phyloP scores from a whole-genome alignment of 768 basidiomycete genomes.

The Pleurotus pulmonarius region DNA sequence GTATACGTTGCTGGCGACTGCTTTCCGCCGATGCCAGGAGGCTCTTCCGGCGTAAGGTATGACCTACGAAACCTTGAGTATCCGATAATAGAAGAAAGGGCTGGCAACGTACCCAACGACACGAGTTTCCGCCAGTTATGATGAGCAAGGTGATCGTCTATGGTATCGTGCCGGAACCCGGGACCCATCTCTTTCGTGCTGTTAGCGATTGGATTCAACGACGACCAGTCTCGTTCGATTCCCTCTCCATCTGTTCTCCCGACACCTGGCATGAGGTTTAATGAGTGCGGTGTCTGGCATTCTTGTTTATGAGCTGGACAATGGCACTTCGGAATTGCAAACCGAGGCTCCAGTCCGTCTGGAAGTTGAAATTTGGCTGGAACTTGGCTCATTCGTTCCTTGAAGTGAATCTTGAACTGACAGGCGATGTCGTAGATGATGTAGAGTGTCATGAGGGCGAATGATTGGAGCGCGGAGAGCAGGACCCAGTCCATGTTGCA shows the following conservation, averaged over 20 bases:
- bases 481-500: constrained; percentile 4
- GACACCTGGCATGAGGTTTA: constrained; percentile 9
- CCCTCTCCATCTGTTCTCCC: constrained; percentile 29
- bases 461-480: not conserved
- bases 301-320: constrained; percentile 6
- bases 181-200: not conserved
- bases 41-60: constrained; percentile 1
- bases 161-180: constrained; percentile 11
- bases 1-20: not conserved
- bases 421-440: not conserved
- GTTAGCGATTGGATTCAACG: constrained; percentile 14
- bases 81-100: too few species aligned
- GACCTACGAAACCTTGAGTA: constrained; percentile 1
- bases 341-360: not conserved
- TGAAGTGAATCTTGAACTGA: not conserved
- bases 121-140: constrained; percentile 17
- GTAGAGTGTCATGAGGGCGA: not conserved
- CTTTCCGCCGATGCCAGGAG: constrained; percentile 10
- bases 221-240: constrained; percentile 26
- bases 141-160: constrained; percentile 25
- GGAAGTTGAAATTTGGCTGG: not conserved
- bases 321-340: constrained; percentile 11
- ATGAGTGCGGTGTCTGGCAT: constrained; percentile 9
- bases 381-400: not conserved
- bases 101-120: not conserved